These are phyloP conservation scores for Penicillium sumatraense DNA, from an alignment of 2,329 filamentous ascomycete species.

Conservation along the genomic window DNA sequence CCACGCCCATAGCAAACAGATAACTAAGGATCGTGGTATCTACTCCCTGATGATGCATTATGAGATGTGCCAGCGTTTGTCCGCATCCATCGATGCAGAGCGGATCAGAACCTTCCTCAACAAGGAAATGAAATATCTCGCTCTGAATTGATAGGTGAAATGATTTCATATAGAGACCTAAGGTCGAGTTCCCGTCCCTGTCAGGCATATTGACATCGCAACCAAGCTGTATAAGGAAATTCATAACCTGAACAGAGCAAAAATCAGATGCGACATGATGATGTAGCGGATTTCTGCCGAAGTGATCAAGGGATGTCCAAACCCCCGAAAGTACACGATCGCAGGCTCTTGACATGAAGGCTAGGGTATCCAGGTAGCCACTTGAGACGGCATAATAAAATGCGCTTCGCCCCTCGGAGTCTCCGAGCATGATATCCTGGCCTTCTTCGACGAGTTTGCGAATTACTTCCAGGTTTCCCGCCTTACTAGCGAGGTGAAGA, in stretches of 20 bases:
- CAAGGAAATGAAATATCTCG: conserved; percentile 11
- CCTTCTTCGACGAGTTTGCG: conserved; percentile 15
- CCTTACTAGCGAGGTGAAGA: conserved; percentile 20
- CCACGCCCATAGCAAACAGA: conserved; percentile 13
- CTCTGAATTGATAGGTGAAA: conserved; percentile 11
- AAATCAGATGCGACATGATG: conserved; percentile 15
- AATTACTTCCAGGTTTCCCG: conserved; percentile 18
- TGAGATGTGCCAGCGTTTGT: conserved; percentile 17
- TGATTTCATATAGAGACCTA: conserved; percentile 17
- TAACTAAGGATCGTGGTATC: conserved; percentile 13
- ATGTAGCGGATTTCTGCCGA: conserved; percentile 17
- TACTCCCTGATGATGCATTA: conserved; percentile 15
- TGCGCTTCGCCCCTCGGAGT: conserved; percentile 12
- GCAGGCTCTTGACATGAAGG: conserved; percentile 9
- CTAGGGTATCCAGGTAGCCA: conserved; percentile 6
- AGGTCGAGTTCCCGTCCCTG: conserved; percentile 12
- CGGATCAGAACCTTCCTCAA: conserved; percentile 8
- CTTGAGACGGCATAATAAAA: conserved; percentile 12
- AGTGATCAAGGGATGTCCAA: conserved; percentile 12
- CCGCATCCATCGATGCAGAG: conserved; percentile 11
- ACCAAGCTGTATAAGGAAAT: conserved; percentile 15
- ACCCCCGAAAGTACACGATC: conserved; percentile 5
- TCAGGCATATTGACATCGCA: conserved; percentile 16
- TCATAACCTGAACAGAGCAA: conserved; percentile 10
- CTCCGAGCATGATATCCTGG: conserved; percentile 13